Conservation (phyloP, 2,329 filamentous ascomycete genomes). For the Cercospora sesami region DNA sequence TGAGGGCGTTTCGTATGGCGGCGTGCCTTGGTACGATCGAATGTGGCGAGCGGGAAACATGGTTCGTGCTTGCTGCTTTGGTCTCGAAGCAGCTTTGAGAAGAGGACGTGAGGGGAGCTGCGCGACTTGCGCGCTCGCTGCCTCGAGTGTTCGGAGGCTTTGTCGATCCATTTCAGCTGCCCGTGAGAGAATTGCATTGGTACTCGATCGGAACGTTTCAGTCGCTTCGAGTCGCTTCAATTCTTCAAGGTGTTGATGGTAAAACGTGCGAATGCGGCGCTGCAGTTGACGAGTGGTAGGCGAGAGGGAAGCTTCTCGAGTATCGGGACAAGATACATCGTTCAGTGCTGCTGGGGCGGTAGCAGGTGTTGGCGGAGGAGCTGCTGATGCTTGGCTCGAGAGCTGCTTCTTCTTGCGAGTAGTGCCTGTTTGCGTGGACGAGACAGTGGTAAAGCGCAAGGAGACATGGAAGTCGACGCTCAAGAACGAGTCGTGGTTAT, state of each 20-base stretch:
- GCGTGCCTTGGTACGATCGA: background rate
- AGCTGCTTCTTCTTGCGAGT: background rate
- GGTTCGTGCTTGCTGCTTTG: background rate
- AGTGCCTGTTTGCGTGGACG: background rate
- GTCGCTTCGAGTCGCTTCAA: background rate
- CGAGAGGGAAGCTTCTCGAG: constrained; percentile 2
- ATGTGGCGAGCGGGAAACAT: background rate
- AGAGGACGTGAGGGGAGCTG: background rate
- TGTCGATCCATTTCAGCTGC: background rate
- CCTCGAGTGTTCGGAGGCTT: constrained; percentile 1
- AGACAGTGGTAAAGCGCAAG: background rate
- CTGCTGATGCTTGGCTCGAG: background rate
- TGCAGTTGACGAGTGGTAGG: background rate
- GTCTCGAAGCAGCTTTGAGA: background rate
- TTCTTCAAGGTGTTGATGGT: background rate
- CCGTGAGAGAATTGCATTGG: background rate
- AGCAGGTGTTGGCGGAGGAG: background rate
- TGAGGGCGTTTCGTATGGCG: background rate
- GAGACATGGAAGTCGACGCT: background rate
- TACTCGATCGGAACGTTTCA: background rate
- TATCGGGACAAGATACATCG: background rate
- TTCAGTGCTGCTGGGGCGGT: background rate
- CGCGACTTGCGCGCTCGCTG: background rate
- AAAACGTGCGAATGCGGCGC: background rate
- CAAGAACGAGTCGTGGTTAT: background rate